Conservation (phyloP, 495 filamentous ascomycete species). For the Penicillium atrosanguineum region DNA sequence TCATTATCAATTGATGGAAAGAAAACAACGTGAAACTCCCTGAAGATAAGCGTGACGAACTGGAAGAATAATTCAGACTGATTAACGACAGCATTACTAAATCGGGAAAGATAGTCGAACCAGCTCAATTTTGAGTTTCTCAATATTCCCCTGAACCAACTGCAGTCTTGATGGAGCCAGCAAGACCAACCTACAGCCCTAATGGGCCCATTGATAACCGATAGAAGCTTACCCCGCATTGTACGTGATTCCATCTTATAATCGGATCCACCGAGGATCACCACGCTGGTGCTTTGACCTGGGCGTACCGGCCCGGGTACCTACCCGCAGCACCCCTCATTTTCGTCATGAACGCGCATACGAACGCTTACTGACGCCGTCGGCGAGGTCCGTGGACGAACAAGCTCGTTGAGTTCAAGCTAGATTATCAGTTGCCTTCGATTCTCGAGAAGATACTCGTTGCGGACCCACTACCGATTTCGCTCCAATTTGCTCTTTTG, state of each 20-base stretch:
- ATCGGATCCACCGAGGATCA: neutral
- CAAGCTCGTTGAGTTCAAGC: neutral
- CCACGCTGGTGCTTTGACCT: neutral
- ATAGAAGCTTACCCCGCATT: neutral
- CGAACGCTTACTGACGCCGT: neutral
- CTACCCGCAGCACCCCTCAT: neutral
- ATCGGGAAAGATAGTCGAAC: neutral
- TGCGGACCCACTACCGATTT: neutral
- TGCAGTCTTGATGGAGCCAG: no score
- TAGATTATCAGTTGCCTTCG: neutral
- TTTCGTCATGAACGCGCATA: neutral
- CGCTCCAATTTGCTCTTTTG: conserved; percentile 10
- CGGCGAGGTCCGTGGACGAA: neutral
- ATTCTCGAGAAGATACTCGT: neutral
- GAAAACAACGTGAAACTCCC: neutral
- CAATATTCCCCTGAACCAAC: no score
- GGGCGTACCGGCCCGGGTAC: neutral
- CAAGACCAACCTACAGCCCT: no score
- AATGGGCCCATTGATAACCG: neutral
- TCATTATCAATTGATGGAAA: neutral
- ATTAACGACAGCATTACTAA: neutral
- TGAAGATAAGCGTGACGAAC: neutral
- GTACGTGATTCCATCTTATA: neutral
- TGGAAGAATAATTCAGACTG: neutral
- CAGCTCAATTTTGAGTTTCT: no score